Percentiles rank a stretch among this genome's conserved stretches.
Conservation (phyloP, 768 basidiomycete genomes). For the Boletus insuetus region DNA sequence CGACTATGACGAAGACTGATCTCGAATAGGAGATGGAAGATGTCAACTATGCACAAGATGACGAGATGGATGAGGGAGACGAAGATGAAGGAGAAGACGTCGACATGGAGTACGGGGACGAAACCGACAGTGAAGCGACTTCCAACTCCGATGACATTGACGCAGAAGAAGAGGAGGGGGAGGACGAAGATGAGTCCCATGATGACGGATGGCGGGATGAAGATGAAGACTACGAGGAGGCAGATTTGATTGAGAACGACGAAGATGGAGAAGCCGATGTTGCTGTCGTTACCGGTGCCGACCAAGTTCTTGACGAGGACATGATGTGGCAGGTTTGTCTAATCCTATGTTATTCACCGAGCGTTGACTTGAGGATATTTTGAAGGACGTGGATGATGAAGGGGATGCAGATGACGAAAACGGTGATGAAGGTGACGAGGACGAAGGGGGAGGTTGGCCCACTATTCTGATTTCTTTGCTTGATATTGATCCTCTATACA, state of each 20-base stretch:
- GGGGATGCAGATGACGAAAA: conserved; percentile 59
- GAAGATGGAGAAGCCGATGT: conserved; percentile 48
- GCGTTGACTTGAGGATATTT: conserved; percentile 7
- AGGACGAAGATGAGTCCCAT: conserved; percentile 49
- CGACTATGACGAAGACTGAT: conserved; percentile 16
- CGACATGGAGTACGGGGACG: conserved; percentile 85
- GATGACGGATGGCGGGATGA: conserved; percentile 55
- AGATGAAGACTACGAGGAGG: conserved; percentile 56
- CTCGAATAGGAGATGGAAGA: conserved; percentile 79
- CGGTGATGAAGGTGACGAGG: conserved; percentile 50
- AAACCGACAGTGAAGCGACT: conserved; percentile 78
- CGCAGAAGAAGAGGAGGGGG: conserved; percentile 61
- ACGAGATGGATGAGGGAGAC: conserved; percentile 80
- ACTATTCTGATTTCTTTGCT: background rate
- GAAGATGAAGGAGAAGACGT: conserved; percentile 80
- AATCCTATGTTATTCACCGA: background rate
- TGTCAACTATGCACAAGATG: conserved; percentile 60
- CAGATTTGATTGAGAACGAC: conserved; percentile 59
- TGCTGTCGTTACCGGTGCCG: conserved; percentile 50
- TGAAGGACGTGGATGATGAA: conserved; percentile 54
- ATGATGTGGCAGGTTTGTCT: conserved; percentile 57
- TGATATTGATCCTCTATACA: conserved; percentile 17
- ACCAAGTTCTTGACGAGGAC: conserved; percentile 47
- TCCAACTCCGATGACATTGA: conserved; percentile 71
- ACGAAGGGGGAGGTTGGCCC: conserved; percentile 22